Evolutionary conservation across 129 eudicot species (phyloP).

Genomic region (Oenanthe sinensis): DNA sequence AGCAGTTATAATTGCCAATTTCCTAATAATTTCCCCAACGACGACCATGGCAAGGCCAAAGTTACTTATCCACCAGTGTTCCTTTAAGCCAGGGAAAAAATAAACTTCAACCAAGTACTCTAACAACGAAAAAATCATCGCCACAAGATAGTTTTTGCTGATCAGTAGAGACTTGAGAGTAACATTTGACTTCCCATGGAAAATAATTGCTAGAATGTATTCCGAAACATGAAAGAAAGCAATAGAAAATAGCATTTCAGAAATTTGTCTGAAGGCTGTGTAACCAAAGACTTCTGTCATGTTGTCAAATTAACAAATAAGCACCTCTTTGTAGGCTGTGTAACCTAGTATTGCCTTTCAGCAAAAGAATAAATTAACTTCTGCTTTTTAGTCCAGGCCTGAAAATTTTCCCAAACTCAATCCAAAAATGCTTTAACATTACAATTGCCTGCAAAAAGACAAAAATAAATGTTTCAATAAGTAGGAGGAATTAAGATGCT

Average conservation of each 20-base stretch:
- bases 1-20: conserved; percentile 84
- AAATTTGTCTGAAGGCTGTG: conserved; percentile 62
- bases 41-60: conserved; percentile 67
- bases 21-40: conserved; percentile 73
- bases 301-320: conserved; percentile 22
- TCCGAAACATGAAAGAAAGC: conserved; percentile 76
- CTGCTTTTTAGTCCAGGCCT: conserved; percentile 24
- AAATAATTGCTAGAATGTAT: conserved; percentile 51
- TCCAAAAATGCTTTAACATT: conserved; percentile 19
- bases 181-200: conserved; percentile 69
- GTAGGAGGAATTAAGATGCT: background rate
- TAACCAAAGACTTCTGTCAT: conserved; percentile 64
- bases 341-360: background rate
- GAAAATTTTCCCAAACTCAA: conserved; percentile 22
- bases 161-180: conserved; percentile 69
- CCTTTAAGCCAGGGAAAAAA: conserved; percentile 63
- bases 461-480: background rate
- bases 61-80: conserved; percentile 71
- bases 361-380: conserved; percentile 6
- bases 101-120: conserved; percentile 68
- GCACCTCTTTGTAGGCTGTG: conserved; percentile 1
- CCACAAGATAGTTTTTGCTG: conserved; percentile 64
- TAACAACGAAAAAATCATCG: conserved; percentile 60
- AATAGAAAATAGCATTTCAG: conserved; percentile 54
- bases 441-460: conserved; percentile 29